Evolutionary conservation across 1,284 basidiomycete species (phyloP).

Genomic region (Melampsora abietis-canadensis): DNA sequence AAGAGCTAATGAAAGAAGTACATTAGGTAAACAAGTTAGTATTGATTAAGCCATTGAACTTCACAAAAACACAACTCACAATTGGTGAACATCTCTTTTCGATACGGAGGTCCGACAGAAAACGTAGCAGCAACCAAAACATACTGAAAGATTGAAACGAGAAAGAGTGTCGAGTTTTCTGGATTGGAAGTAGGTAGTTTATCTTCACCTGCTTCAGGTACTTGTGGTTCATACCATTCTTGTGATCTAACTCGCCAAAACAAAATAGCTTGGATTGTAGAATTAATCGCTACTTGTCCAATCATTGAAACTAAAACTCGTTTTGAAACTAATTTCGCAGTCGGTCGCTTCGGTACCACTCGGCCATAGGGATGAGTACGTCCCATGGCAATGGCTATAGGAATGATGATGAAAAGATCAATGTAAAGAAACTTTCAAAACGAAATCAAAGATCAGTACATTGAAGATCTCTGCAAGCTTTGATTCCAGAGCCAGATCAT

Average conservation of each 20-base stretch:
- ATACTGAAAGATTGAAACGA: conserved; percentile 97
- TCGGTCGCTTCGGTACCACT: conserved; percentile 85
- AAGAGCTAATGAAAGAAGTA: conserved; percentile 13
- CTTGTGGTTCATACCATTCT: conserved; percentile 68
- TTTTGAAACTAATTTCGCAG: conserved; percentile 91
- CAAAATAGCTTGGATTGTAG: conserved; percentile 75
- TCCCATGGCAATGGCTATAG: conserved; percentile 93
- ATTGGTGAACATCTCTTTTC: conserved; percentile 92
- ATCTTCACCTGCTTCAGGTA: conserved; percentile 59
- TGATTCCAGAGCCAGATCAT: conserved; percentile 24
- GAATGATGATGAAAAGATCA: conserved; percentile 95
- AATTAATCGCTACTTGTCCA: conserved; percentile 86
- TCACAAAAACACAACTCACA: conserved; percentile 57
- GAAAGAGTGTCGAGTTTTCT: conserved; percentile 88
- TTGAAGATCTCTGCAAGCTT: conserved; percentile 24
- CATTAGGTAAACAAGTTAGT: not conserved
- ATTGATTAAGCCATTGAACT: not conserved
- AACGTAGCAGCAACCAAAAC: conserved; percentile 94
- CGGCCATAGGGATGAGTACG: conserved; percentile 82
- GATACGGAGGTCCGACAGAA: conserved; percentile 94
- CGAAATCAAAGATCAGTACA: conserved; percentile 19
- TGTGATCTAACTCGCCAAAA: conserved; percentile 85
- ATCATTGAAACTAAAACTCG: conserved; percentile 91
- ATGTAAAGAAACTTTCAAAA: conserved; percentile 82
- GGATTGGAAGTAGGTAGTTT: conserved; percentile 85